Base-by-base conservation (phyloP, 2,329 filamentous ascomycete species). In the Fusarium pilosicola region DNA sequence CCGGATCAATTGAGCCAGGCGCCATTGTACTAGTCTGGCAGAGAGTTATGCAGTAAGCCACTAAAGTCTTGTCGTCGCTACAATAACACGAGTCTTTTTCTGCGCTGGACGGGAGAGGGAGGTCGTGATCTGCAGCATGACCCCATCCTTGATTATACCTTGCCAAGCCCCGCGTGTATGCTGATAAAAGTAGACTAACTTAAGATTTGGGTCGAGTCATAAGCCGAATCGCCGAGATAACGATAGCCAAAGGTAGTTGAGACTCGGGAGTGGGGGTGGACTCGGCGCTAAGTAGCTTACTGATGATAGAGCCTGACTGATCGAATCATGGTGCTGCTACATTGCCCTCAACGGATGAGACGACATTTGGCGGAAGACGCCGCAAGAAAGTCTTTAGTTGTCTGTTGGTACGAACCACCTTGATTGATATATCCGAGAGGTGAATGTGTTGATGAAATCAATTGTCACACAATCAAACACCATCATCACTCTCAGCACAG, bases 211-310 rank as follows among this genome's bases (percentile, higher is more conserved):
- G 57, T 30, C 24, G 36, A 51, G 7, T 22, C 41, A 24, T 34
- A 55, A 42, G 46, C 58, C 58, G 58, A 61, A 9, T 34, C 58
- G n/a, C 58, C 55, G 58, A 61, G 58, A 61, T 61, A 55, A 7
- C 20, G 34, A 54, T 39, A n/a, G 11, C 34, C 20, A 54, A 28
- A 54, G 34, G 18, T n/a, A n/a, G 26, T 26, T 26, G 46, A 41
- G 26, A 26, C 20, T 24, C 26, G 46, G 30, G 18, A 61, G 58
- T 61, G 58, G 58, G 58, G 58, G 58, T 61, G 58, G 58, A 18
- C 30, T 55, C 26, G 12, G 8, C 28, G 28, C 36, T 41, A 34
- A 34, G 32, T 34, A 34, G 46, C 26, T 55, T 13, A 55, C 41
- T 44, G 15, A 32, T 58, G 58, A 55, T 42, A 42, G 58, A 34